Evolutionary conservation across 495 filamentous ascomycete genomes (phyloP), one percentile per base, ranked within the genome.

Genomic region (Jackrogersella minutella): DNA sequence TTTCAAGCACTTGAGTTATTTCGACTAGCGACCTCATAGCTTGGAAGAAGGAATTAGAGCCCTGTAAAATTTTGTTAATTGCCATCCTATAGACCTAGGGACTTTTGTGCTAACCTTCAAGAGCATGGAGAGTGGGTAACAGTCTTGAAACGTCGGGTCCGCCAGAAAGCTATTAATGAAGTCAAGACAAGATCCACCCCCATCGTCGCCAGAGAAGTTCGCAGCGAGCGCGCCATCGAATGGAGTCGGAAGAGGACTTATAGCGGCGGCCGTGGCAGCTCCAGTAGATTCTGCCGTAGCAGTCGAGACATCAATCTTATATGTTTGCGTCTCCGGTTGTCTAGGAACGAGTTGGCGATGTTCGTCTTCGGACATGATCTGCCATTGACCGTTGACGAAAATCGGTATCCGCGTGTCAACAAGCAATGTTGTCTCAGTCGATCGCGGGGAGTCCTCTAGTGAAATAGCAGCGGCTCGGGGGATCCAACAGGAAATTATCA

Each of bases 81-180:
- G 28, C 13, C 13, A 11, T 17, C 10, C 62, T 10, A 58, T 62
- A 19, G 0, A n/a, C 1, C 30, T 11, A 33, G 13, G 28, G 14
- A 44, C 8, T 16, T 30, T 14, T n/a, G 16, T 28, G 72, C 80
- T 65, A 71, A 85, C 87, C 74, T 87, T 84, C 5, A 95, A 81
- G 16, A 94, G 85, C 37, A 93, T 74, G 5, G 91, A 93, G 21
- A 95, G 76, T 0, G 92, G 90, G 54, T 90, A 84, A 72, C 92
- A 96, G 13, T 82, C 66, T 58, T 82, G 82, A 66, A 93, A 91
- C 14, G 84, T 86, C 14, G 76, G 63, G 64, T 91, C 85, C 24
- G 71, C 70, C 44, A 92, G 82, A 75, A 93, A 91, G 1, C 74
- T 68, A 13, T 82, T 80, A 79, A 94, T 89, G 79, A 93, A 96